These are phyloP conservation scores for Pseudogymnoascus sp. DNA, from an alignment of 2,329 filamentous ascomycete species.

Conservation along the genomic window DNA sequence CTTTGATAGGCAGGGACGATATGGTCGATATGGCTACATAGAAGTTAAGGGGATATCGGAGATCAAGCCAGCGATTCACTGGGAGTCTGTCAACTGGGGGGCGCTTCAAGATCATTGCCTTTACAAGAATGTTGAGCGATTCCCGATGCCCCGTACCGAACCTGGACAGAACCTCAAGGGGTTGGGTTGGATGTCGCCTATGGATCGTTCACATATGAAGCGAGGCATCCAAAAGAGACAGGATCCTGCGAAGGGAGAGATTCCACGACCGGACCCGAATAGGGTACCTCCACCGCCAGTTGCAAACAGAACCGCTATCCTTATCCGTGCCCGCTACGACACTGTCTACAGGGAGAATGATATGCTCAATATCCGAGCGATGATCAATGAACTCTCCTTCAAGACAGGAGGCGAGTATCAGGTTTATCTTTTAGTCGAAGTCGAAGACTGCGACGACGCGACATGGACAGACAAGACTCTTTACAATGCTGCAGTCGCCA, in stretches of 20 bases:
- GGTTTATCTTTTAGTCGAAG: constrained; percentile 71
- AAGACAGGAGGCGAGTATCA: constrained; percentile 75
- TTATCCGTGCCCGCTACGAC: constrained; percentile 69
- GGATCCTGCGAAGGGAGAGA: constrained; percentile 10
- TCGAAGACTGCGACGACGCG: constrained; percentile 54
- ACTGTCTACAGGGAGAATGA: constrained; percentile 74
- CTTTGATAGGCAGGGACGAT: constrained; percentile 62
- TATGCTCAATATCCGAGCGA: constrained; percentile 67
- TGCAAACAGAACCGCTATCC: constrained; percentile 54
- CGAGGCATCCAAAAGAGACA: not conserved
- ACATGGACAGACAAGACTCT: constrained; percentile 53
- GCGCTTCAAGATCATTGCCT: constrained; percentile 60
- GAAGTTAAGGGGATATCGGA: constrained; percentile 27
- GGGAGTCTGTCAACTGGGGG: constrained; percentile 64
- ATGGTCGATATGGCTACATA: constrained; percentile 57
- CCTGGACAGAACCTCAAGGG: not conserved
- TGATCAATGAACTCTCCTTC: constrained; percentile 70
- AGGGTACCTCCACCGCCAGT: constrained; percentile 3
- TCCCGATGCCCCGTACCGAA: constrained; percentile 20
- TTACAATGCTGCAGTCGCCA: constrained; percentile 53
- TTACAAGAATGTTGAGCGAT: constrained; percentile 60
- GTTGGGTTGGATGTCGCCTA: constrained; percentile 27
- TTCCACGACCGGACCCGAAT: constrained; percentile 6
- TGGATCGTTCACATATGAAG: constrained; percentile 14
- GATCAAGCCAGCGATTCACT: constrained; percentile 38